These are phyloP conservation scores for Osmozyma mogii DNA, from an alignment of 805 yeast species.

Conservation along the genomic window DNA sequence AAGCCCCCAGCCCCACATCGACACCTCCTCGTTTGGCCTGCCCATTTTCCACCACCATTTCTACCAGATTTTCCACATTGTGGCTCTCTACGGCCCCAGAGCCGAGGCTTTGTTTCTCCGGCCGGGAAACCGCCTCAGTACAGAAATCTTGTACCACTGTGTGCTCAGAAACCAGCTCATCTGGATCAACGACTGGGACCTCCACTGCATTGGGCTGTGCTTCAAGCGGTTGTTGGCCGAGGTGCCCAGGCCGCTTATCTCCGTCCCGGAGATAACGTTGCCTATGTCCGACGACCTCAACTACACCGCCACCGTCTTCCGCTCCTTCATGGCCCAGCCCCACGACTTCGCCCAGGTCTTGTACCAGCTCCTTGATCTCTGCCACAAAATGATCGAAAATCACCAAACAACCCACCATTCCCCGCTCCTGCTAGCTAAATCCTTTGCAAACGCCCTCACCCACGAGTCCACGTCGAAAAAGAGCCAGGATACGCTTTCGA, in stretches of 20 bases:
- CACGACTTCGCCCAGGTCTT: slow-evolving; percentile 23
- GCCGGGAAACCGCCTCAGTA: slow-evolving; percentile 45
- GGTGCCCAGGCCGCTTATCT: slow-evolving; percentile 47
- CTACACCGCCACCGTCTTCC: slow-evolving; percentile 33
- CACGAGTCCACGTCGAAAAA: slow-evolving; percentile 36
- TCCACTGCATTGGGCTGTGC: slow-evolving; percentile 41
- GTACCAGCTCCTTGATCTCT: slow-evolving; percentile 37
- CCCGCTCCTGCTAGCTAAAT: slow-evolving; percentile 1
- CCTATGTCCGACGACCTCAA: slow-evolving; percentile 46
- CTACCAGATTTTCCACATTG: slow-evolving; percentile 45
- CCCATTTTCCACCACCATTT: slow-evolving; percentile 31
- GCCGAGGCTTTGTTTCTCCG: slow-evolving; percentile 44
- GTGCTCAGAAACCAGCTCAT: slow-evolving; percentile 47
- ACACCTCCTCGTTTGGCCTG: slow-evolving; percentile 10
- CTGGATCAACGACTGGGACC: slow-evolving; percentile 49
- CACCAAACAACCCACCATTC: slow-evolving; percentile 30
- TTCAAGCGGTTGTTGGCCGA: slow-evolving; percentile 42
- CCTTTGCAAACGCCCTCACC: slow-evolving; percentile 50
- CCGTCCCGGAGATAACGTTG: slow-evolving; percentile 38
- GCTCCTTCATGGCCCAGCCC: slow-evolving; percentile 18
- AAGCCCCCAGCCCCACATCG: slow-evolving; percentile 13
- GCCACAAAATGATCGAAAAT: slow-evolving; percentile 29
- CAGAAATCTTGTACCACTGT: slow-evolving; percentile 40
- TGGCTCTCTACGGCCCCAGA: slow-evolving; percentile 33
- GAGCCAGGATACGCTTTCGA: slow-evolving; percentile 39